These are phyloP conservation scores for Penicillium brevicompactum DNA, from an alignment of 2,329 filamentous ascomycete genomes.

Conservation along the genomic window DNA sequence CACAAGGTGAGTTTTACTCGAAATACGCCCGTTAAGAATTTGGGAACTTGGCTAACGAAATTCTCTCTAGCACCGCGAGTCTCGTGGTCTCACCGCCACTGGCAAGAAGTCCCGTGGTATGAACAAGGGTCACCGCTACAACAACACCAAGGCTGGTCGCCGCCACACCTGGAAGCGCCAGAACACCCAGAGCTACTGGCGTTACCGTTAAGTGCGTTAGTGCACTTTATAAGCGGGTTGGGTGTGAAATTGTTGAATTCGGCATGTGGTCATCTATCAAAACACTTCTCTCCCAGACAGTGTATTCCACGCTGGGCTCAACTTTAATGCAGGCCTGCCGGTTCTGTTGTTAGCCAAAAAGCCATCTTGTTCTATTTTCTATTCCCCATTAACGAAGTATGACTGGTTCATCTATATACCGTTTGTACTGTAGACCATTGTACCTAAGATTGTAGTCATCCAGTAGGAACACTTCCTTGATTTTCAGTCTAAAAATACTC, in stretches of 20 bases:
- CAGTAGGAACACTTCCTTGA: not conserved
- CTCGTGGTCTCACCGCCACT: conserved; percentile 93
- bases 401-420: conserved; percentile 33
- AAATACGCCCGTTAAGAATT: not conserved
- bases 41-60: conserved; percentile 21
- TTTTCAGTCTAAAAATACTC: not conserved
- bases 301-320: conserved; percentile 32
- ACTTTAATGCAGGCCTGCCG: conserved; percentile 41
- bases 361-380: conserved; percentile 35
- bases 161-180: conserved; percentile 99
- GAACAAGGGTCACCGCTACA: conserved; percentile 99
- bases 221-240: conserved; percentile 30
- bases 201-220: conserved; percentile 72
- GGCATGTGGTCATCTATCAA: conserved; percentile 39
- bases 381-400: conserved; percentile 43
- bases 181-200: conserved; percentile 99
- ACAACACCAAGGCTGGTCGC: conserved; percentile 94
- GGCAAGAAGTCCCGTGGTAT: conserved; percentile 99
- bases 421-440: conserved; percentile 13
- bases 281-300: conserved; percentile 34
- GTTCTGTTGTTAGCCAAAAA: conserved; percentile 44
- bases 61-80: conserved; percentile 78
- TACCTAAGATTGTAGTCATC: not conserved
- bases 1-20: conserved; percentile 68
- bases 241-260: conserved; percentile 34